These are phyloP conservation scores for Phlyctochytrium planicorne DNA, from an alignment of 192 early-diverging fungal species.

Conservation along the genomic window DNA sequence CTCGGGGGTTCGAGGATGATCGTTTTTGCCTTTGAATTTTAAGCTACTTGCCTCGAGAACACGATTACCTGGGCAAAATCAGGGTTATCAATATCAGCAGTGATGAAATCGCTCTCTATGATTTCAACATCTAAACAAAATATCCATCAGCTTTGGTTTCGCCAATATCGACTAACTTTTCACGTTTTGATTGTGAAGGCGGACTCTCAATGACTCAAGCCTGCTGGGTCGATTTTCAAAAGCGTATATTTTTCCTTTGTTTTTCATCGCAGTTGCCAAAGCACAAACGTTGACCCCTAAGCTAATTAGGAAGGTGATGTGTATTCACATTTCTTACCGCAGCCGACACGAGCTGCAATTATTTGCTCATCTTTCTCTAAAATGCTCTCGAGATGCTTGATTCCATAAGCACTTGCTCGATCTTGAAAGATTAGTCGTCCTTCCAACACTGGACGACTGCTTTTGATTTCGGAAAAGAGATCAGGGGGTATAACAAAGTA, in stretches of 20 bases:
- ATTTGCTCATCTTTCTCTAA: constrained; percentile 30
- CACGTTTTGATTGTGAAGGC: constrained; percentile 65
- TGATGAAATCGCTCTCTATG: constrained; percentile 61
- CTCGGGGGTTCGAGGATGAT: constrained; percentile 85
- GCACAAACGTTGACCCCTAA: constrained; percentile 87
- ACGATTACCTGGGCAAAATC: constrained; percentile 59
- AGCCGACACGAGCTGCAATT: constrained; percentile 49
- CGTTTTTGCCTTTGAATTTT: constrained; percentile 39
- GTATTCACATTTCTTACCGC: constrained; percentile 31
- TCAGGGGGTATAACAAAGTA: constrained; percentile 41
- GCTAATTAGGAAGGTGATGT: background rate
- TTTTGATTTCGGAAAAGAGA: constrained; percentile 40
- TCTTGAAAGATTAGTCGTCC: constrained; percentile 53
- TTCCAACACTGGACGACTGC: constrained; percentile 32
- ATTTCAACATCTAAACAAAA: constrained; percentile 34
- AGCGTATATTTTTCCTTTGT: constrained; percentile 76
- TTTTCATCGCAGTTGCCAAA: constrained; percentile 77
- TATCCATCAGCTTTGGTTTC: background rate
- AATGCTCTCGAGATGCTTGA: constrained; percentile 33
- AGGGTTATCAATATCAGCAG: constrained; percentile 63
- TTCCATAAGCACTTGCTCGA: constrained; percentile 47
- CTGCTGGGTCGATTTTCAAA: constrained; percentile 79
- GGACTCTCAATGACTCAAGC: constrained; percentile 69
- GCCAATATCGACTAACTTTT: constrained; percentile 36
- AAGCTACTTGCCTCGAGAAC: background rate